Evolutionary conservation across 108 stramenopile species (phyloP).

Genomic region (Skeletonema marinoi): DNA sequence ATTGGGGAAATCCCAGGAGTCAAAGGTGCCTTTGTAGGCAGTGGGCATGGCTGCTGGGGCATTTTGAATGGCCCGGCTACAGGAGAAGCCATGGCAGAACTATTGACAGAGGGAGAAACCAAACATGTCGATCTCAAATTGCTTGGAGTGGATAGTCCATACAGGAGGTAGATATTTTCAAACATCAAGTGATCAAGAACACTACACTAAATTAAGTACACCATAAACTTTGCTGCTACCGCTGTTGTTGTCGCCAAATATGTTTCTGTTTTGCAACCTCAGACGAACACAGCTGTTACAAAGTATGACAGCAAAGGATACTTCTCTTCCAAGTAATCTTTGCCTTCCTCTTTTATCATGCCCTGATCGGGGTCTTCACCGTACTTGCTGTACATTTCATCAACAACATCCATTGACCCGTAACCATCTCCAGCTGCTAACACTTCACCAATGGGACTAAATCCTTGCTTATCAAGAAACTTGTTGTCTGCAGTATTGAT

Average conservation of each 20-base stretch:
- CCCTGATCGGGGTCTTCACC: slow-evolving; percentile 61
- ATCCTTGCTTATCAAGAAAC: slow-evolving; percentile 77
- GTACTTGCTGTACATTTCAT: slow-evolving; percentile 64
- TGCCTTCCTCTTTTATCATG: slow-evolving; percentile 54
- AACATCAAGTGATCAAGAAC: no score
- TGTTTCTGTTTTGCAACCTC: background rate
- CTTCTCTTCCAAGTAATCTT: slow-evolving; percentile 55
- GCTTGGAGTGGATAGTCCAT: slow-evolving; percentile 45
- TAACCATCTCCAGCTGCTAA: slow-evolving; percentile 44
- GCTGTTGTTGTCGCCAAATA: background rate
- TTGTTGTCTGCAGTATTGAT: slow-evolving; percentile 77
- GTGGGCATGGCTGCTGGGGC: slow-evolving; percentile 91
- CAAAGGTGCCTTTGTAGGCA: slow-evolving; percentile 64
- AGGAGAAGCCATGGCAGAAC: slow-evolving; percentile 75
- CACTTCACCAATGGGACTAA: slow-evolving; percentile 81
- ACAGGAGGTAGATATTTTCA: background rate
- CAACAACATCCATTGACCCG: slow-evolving; percentile 69
- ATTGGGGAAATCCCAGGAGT: slow-evolving; percentile 72
- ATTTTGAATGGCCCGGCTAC: slow-evolving; percentile 89
- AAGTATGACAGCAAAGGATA: slow-evolving; percentile 62
- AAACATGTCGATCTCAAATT: slow-evolving; percentile 36
- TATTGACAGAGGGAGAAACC: slow-evolving; percentile 63
- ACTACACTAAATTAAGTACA: no score
- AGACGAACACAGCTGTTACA: slow-evolving; percentile 6
- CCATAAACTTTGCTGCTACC: background rate